Base-by-base conservation (phyloP, 331 rosid species). In the Spiraea crenata region DNA sequence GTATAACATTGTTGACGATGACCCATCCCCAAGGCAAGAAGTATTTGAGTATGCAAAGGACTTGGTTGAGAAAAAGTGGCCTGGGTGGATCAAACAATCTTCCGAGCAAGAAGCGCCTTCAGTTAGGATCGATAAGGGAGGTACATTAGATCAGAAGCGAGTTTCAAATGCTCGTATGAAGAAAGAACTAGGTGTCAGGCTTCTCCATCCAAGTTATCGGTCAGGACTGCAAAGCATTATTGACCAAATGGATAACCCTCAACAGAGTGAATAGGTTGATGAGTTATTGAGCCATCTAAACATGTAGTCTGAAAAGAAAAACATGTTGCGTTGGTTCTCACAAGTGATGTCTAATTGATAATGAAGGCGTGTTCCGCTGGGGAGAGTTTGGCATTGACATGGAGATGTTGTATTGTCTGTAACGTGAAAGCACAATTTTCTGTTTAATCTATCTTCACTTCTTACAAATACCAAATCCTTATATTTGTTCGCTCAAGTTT, bases 1-100 rank as follows among this genome's bases (percentile, higher is more conserved):
- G 20, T 89, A 87, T 79, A 89, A 89, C 52, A 82, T 89, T 14
- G 95, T 91, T 16, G 99, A 93, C 41, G 96, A 91, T 59, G 84
- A 86, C 65, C 96, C 96, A 31, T 84, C 92, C 51, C 82, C 97
- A n/a, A 76, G 97, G 64, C 90, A 87, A 84, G 85, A 81, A 80
- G 97, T 93, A 44, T 91, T 91, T 77, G 88, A 81, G 52, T 82
- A 91, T 76, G 96, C 97, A 57, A 67, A 80, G 62, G 77, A 86
- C 50, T 73, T 93, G 83, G 89, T 93, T 59, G 82, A 82, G 83
- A 81, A 73, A 57, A 89, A 85, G 84, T 89, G 96, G 99, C 90
- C 92, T 1, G 85, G 71, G 40, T 73, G 73, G 78, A 78, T 84
- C 59, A 75, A 73, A 20, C 72, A 68, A 52, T 38, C 35, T 45